Base-by-base conservation (phyloP, 305 asterid species). In the Caryopteris hybrid region DNA sequence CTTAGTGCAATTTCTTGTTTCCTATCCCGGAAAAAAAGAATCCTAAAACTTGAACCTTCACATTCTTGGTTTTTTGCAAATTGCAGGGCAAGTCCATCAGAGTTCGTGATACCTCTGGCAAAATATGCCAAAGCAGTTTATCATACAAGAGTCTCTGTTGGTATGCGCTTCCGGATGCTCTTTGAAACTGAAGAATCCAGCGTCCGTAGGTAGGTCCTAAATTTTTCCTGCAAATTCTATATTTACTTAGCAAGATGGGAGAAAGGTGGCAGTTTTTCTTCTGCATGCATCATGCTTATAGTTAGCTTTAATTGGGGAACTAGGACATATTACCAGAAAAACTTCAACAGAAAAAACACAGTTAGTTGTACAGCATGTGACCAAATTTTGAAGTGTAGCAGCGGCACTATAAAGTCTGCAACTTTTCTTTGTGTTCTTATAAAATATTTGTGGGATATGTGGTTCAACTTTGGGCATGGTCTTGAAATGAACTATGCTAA, bases 81-180 rank as follows among this genome's bases (percentile, higher is more conserved):
- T 77, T 77, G 77, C 92, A 87, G 96, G 89, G 92, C 96, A 8
- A 80, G 96, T 66, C 92, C 95, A 3, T 80, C 95, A 3, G 96
- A 89, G 77, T 89, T 89, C 79, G 92, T 89, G 76, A 85, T 89
- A 76, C 92, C 96, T 62, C 82, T 89, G 13, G 92, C 89, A 0
- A 89, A 85, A 74, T 87, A 89, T 42, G 95, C 89, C 43, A 89
- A 89, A 80, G 85, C 96, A 52, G 90, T 83, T 59, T 87, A 83
- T 78, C 96, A 89, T 67, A 85, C 95, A 1, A 81, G 92, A 61
- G 87, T 89, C 65, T 82, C 96, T 73, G 93, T 87, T 17, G 96
- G 96, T 55, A 89, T 89, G 96, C 90, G 95, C 54, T 89, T 89
- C 63, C 85, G 96, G 56, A 89, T 89, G 96, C 88, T 87, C 67